Conservation (phyloP, 1,284 basidiomycete species). For the Coniophora puteana region DNA sequence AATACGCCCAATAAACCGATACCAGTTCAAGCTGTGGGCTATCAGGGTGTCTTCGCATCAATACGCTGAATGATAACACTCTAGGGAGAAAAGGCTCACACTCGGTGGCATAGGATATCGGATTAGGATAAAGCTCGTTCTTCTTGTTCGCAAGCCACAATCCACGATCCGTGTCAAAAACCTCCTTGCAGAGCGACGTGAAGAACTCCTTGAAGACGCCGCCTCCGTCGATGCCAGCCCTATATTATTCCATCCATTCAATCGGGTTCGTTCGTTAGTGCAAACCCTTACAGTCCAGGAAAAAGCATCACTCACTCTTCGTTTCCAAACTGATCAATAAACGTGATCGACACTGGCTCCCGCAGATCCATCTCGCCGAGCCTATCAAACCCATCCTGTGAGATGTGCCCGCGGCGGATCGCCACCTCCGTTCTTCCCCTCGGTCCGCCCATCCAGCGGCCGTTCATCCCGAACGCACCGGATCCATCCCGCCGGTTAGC, state of each 20-base stretch:
- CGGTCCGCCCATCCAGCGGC: constrained; percentile 16
- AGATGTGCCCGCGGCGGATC: constrained; percentile 73
- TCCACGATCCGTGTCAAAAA: constrained; percentile 92
- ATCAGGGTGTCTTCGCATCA: constrained; percentile 2
- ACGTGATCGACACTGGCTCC: constrained; percentile 79
- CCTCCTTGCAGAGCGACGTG: constrained; percentile 88
- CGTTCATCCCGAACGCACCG: constrained; percentile 14
- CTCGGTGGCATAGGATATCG: constrained; percentile 86
- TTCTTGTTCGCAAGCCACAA: constrained; percentile 89
- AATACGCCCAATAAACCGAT: constrained; percentile 89
- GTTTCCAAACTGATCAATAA: constrained; percentile 87
- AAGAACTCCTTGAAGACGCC: constrained; percentile 99
- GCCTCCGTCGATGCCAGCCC: constrained; percentile 92
- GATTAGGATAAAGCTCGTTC: constrained; percentile 94
- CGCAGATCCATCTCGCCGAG: constrained; percentile 80
- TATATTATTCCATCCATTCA: constrained; percentile 24
- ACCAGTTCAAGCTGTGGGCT: constrained; percentile 91
- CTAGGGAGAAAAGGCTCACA: constrained; percentile 37
- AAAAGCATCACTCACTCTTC: constrained; percentile 58
- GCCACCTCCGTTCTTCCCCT: constrained; percentile 45
- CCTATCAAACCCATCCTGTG: constrained; percentile 85
- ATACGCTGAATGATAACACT: constrained; percentile 2
- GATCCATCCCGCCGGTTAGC: constrained; percentile 12
- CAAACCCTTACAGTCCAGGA: constrained; percentile 1
- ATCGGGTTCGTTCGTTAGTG: neutral